A percentile compares a stretch with the other conserved stretches of the same genome.
Conservation (phyloP, 805 yeast genomes). For the Monosporozyma servazzii region DNA sequence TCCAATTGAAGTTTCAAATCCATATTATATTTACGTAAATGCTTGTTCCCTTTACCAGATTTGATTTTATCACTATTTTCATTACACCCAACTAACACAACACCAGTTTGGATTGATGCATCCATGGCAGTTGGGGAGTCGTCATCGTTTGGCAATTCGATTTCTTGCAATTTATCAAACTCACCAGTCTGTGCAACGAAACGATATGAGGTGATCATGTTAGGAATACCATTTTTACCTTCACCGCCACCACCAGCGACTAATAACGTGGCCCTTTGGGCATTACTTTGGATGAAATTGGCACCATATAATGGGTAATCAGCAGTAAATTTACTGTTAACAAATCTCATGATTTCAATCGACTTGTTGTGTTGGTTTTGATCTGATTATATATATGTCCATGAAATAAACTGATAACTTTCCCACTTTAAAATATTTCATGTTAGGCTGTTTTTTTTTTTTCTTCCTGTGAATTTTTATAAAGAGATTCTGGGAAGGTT, state of each 20-base stretch:
- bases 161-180: conserved; percentile 35
- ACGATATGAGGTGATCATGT: conserved; percentile 47
- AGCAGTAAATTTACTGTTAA: conserved; percentile 20
- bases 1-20: conserved; percentile 42
- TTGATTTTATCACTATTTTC: conserved; percentile 53
- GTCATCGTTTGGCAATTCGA: conserved; percentile 49
- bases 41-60: conserved; percentile 51
- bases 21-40: conserved; percentile 48
- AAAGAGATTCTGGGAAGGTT: not conserved
- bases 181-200: conserved; percentile 38
- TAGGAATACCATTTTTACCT: conserved; percentile 85
- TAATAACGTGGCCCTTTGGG: conserved; percentile 65
- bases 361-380: not conserved
- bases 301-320: conserved; percentile 82
- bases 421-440: not conserved
- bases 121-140: conserved; percentile 83
- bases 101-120: conserved; percentile 9
- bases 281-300: conserved; percentile 49
- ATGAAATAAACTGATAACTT: not conserved
- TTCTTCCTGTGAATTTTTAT: not conserved
- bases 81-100: conserved; percentile 67
- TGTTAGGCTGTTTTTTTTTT: not conserved
- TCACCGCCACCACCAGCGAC: conserved; percentile 96
- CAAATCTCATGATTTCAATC: conserved; percentile 16
- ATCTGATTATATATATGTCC: not conserved